Conservation (phyloP, 495 filamentous ascomycete genomes). For the Tuber melanosporum region DNA sequence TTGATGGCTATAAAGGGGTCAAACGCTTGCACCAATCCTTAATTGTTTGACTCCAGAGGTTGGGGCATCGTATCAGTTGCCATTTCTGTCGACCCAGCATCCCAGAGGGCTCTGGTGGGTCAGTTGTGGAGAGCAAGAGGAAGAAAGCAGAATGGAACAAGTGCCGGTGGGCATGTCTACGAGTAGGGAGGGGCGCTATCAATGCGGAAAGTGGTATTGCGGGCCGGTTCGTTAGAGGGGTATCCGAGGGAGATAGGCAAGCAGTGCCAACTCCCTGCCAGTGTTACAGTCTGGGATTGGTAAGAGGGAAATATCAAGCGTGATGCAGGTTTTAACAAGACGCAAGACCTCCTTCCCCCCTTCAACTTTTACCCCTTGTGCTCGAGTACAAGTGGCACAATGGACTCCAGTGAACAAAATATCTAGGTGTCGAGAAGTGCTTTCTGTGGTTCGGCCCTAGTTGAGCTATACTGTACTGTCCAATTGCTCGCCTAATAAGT, state of each 20-base stretch:
- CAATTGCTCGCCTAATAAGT: too few relatives aligned
- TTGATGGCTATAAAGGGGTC: background rate
- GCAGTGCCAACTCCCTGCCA: background rate
- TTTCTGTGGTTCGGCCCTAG: background rate
- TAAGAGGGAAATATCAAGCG: background rate
- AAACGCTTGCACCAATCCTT: background rate
- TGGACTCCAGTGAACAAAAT: background rate
- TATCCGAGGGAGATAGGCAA: too few relatives aligned
- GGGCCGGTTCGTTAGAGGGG: background rate
- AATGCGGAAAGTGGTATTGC: background rate
- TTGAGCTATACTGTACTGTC: background rate
- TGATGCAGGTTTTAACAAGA: background rate
- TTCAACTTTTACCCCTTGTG: background rate
- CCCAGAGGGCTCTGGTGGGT: background rate
- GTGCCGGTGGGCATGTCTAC: background rate
- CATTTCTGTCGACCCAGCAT: background rate
- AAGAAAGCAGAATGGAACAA: background rate
- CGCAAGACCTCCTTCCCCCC: background rate
- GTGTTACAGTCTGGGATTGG: background rate
- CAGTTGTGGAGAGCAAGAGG: background rate
- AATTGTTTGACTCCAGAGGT: background rate
- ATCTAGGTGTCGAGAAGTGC: background rate
- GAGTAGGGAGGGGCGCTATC: background rate
- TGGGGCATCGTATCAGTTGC: background rate
- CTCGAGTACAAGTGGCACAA: background rate